Conservation (phyloP, 2,329 filamentous ascomycete genomes). For the Phialocephala subalpina region DNA sequence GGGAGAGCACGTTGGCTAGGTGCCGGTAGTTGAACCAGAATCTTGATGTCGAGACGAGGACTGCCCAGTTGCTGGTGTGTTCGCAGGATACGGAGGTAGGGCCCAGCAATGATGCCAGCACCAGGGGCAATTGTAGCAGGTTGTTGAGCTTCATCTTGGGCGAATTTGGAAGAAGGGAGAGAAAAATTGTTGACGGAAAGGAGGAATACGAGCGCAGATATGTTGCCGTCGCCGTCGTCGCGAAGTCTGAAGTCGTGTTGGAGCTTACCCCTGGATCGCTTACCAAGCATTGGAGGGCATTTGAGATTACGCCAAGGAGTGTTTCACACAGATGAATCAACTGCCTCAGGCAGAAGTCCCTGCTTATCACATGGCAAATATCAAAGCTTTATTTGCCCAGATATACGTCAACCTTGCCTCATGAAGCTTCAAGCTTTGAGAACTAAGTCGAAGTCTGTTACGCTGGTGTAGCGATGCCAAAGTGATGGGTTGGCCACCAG, state of each 20-base stretch:
- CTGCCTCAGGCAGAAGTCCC: not conserved
- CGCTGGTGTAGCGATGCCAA: constrained; percentile 11
- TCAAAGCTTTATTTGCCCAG: constrained; percentile 1
- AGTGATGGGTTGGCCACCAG: constrained; percentile 55
- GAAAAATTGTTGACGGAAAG: constrained; percentile 1
- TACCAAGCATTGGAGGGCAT: constrained; percentile 2
- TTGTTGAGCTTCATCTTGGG: constrained; percentile 58
- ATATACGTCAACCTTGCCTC: not conserved
- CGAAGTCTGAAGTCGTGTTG: not conserved
- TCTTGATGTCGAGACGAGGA: constrained; percentile 96
- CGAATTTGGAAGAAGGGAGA: constrained; percentile 8
- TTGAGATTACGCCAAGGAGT: not conserved
- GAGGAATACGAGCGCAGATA: not conserved
- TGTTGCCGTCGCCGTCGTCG: not conserved
- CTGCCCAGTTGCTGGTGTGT: constrained; percentile 99
- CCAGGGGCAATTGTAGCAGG: constrained; percentile 50
- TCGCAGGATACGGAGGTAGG: constrained; percentile 59
- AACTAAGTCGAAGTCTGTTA: constrained; percentile 7
- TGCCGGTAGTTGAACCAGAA: constrained; percentile 99
- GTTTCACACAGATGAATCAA: not conserved
- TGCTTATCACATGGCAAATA: constrained; percentile 5
- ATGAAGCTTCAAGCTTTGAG: not conserved
- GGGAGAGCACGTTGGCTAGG: constrained; percentile 94
- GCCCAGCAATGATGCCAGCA: constrained; percentile 57
- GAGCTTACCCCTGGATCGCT: constrained; percentile 7